These are phyloP conservation scores for Furculomyces boomerangus DNA, from an alignment of 371 early-diverging fungal genomes.

Conservation along the genomic window DNA sequence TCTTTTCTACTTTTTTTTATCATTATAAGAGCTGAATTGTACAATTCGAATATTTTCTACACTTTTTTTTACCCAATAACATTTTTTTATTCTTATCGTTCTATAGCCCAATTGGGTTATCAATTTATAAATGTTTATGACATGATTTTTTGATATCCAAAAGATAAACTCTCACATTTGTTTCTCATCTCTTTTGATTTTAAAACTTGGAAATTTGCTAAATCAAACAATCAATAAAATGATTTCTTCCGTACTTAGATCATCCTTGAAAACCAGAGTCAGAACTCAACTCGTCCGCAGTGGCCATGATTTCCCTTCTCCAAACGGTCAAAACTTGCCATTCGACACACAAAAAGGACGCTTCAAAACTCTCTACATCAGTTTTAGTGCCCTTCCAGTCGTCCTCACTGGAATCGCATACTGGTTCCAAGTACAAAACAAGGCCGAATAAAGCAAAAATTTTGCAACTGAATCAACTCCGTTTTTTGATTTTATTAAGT, in stretches of 20 bases:
- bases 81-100: too few relatives aligned
- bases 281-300: neutral
- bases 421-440: conserved; percentile 2
- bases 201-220: too few relatives aligned
- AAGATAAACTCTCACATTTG: too few relatives aligned
- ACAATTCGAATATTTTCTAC: too few relatives aligned
- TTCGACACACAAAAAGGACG: conserved; percentile 1
- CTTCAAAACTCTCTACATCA: conserved; percentile 1
- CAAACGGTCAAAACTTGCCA: conserved; percentile 3
- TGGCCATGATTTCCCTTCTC: conserved; percentile 2
- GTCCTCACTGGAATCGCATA: neutral
- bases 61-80: too few relatives aligned
- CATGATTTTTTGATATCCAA: too few relatives aligned
- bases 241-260: neutral
- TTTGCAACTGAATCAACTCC: neutral
- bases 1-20: too few relatives aligned
- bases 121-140: too few relatives aligned
- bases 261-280: neutral
- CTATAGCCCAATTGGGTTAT: too few relatives aligned
- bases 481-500: neutral
- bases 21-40: too few relatives aligned
- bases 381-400: neutral
- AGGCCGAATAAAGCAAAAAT: neutral
- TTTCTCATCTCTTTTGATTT: too few relatives aligned
- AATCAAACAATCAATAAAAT: too few relatives aligned